Conservation (phyloP, 106 monocot genomes). For the Dendrobium nobile region DNA sequence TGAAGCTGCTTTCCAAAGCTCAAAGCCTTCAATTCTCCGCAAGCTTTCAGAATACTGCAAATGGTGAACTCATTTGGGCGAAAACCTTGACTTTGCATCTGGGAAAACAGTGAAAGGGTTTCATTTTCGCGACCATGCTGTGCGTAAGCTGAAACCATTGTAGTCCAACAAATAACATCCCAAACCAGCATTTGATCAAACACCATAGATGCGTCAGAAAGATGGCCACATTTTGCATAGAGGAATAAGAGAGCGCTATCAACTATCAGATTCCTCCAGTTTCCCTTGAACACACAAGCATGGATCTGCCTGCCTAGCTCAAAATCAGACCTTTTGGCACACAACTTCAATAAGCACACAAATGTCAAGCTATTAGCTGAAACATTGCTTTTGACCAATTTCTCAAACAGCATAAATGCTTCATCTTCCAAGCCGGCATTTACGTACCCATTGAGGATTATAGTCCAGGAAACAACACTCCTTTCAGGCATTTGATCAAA, state of each 20-base stretch:
- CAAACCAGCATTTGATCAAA: slow-evolving; percentile 43
- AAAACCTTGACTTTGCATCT: slow-evolving; percentile 49
- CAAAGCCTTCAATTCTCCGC: slow-evolving; percentile 51
- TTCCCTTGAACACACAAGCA: slow-evolving; percentile 54
- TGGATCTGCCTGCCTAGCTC: slow-evolving; percentile 73
- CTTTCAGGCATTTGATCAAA: slow-evolving; percentile 60
- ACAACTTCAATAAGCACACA: slow-evolving; percentile 69
- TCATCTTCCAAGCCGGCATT: slow-evolving; percentile 38
- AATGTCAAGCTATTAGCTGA: slow-evolving; percentile 60
- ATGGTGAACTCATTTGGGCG: slow-evolving; percentile 78
- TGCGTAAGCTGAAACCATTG: slow-evolving; percentile 67
- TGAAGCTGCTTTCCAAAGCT: slow-evolving; percentile 76
- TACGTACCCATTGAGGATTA: slow-evolving; percentile 54
- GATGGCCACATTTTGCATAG: slow-evolving; percentile 53
- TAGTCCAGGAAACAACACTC: slow-evolving; percentile 78
- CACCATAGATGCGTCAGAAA: slow-evolving; percentile 22
- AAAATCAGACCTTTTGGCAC: slow-evolving; percentile 40
- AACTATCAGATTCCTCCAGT: slow-evolving; percentile 64
- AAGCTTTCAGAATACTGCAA: slow-evolving; percentile 73
- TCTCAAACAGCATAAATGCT: slow-evolving; percentile 25
- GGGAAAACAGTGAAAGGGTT: slow-evolving; percentile 53
- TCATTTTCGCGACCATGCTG: slow-evolving; percentile 37
- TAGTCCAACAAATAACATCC: slow-evolving; percentile 78
- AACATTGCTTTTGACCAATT: slow-evolving; percentile 36
- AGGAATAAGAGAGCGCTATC: slow-evolving; percentile 66